Evolutionary conservation across 352 stramenopile genomes (phyloP).

Genomic region (Pythium aquatile): DNA sequence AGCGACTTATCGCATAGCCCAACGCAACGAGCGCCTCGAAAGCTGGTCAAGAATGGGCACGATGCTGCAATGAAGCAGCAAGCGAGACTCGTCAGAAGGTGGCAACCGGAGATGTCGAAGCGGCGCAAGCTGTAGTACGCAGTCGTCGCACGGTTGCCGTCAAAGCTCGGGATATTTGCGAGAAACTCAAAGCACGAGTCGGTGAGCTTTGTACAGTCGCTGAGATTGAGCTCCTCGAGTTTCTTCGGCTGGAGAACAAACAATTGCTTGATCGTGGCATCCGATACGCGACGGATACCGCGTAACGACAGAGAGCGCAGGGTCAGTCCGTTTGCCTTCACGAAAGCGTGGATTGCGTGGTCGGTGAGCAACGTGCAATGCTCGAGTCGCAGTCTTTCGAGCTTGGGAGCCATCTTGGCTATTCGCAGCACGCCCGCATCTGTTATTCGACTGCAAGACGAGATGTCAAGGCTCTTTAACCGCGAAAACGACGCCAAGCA

Average conservation of each 20-base stretch:
- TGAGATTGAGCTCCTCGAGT: constrained; percentile 63
- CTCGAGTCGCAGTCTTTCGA: constrained; percentile 50
- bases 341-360: constrained; percentile 33
- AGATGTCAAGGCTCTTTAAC: constrained; percentile 46
- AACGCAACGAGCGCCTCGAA: constrained; percentile 44
- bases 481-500: constrained; percentile 35
- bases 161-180: constrained; percentile 49
- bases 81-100: constrained; percentile 45
- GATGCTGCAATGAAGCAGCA: constrained; percentile 63
- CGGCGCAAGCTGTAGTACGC: constrained; percentile 42
- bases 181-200: constrained; percentile 61
- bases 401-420: constrained; percentile 34
- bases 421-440: constrained; percentile 43
- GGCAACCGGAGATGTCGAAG: constrained; percentile 61
- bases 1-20: constrained; percentile 63
- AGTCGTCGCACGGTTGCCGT: constrained; percentile 41
- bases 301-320: constrained; percentile 49
- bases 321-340: constrained; percentile 31
- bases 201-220: constrained; percentile 43
- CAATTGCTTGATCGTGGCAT: constrained; percentile 45
- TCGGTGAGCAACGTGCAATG: constrained; percentile 44
- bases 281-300: constrained; percentile 35
- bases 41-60: constrained; percentile 47
- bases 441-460: constrained; percentile 52
- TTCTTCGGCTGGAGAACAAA: constrained; percentile 42